Percentiles rank a stretch among this genome's conserved stretches.
phyloP scores from a whole-genome alignment of 331 rosid species.

The Phaseolus coccineus region DNA sequence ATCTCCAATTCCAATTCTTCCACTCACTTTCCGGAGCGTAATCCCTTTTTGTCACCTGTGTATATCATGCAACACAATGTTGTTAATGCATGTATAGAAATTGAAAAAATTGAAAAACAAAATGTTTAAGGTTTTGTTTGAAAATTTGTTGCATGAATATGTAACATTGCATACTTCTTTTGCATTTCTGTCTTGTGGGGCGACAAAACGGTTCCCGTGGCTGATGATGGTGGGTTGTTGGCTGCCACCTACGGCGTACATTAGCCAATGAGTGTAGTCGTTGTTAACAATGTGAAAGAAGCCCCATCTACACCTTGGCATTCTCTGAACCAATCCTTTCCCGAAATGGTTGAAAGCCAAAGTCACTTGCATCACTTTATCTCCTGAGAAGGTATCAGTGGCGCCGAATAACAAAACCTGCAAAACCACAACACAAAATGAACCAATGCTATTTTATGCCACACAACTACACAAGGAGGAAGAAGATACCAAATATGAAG shows the following conservation, averaged over 20 bases:
- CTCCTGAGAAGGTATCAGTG: slow-evolving; percentile 41
- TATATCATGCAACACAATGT: too few species aligned
- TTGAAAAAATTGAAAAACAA: too few species aligned
- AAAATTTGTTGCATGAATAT: too few species aligned
- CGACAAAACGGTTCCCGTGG: slow-evolving; percentile 64
- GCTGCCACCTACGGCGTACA: slow-evolving; percentile 77
- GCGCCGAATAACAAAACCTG: slow-evolving; percentile 68
- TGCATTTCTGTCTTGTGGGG: slow-evolving; percentile 29
- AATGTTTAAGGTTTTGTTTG: too few species aligned
- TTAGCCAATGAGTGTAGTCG: slow-evolving; percentile 73
- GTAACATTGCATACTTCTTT: slow-evolving; percentile 52
- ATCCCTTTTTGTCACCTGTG: slow-evolving; percentile 61
- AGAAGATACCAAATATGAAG: too few species aligned
- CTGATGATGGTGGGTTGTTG: slow-evolving; percentile 62
- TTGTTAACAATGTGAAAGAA: slow-evolving; percentile 65
- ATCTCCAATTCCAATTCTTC: slow-evolving; percentile 62
- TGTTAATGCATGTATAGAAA: too few species aligned
- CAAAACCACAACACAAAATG: too few species aligned
- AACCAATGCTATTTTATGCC: too few species aligned
- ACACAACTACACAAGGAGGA: too few species aligned
- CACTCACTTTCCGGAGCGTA: slow-evolving; percentile 50
- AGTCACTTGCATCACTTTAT: slow-evolving; percentile 57
- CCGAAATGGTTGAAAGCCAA: slow-evolving; percentile 67
- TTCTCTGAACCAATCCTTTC: slow-evolving; percentile 59
- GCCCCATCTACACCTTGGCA: slow-evolving; percentile 71